Base-by-base conservation (phyloP, 257 asterid species). In the Solanum habrochaites region DNA sequence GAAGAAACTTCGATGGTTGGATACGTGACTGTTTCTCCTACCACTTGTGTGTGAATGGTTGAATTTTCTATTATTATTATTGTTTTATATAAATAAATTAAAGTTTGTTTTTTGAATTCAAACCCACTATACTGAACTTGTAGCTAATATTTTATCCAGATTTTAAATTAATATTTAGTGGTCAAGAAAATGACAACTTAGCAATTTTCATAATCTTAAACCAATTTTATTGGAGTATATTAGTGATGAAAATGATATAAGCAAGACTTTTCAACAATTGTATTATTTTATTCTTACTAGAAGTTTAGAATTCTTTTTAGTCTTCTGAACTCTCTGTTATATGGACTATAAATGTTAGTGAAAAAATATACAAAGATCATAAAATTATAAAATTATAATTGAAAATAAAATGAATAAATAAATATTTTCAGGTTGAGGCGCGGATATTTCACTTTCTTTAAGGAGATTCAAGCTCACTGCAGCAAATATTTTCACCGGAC, bases 371-470 rank as follows among this genome's bases (percentile, higher is more conserved):
- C 0, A 32, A 32, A 3, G 1, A 32, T 32, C 5, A 32, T 31
- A 31, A 31, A 31, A 31, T 31, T 31, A 3, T 3, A 31, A 3
- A 1, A 32, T 3, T 32, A 32, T 0, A 32, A 32, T 32, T 32
- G 5, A 32, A 32, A 32, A 32, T 3, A 3, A 32, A 3, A 32
- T 32, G 4, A 32, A 32, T 4, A 32, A 3, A 32, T 32, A 32
- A 32, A 3, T 32, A 0, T 32, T 3, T 32, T 32, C 1, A 32
- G 1, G 35, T 0, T 32, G 35, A 3, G 35, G 35, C 0, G 4
- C 0, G 35, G 5, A 3, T 32, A 32, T 0, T 5, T 32, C 5
- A 4, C 35, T 32, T 1, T 32, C 35, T 32, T 32, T 32, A 32
- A 32, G 5, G 35, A 32, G 5, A 32, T 32, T 32, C 5, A 32